A percentile compares a stretch with the other conserved stretches of the same genome.
These are phyloP conservation scores for Amanita polypyramis DNA, from an alignment of 768 basidiomycete species.

Conservation along the genomic window DNA sequence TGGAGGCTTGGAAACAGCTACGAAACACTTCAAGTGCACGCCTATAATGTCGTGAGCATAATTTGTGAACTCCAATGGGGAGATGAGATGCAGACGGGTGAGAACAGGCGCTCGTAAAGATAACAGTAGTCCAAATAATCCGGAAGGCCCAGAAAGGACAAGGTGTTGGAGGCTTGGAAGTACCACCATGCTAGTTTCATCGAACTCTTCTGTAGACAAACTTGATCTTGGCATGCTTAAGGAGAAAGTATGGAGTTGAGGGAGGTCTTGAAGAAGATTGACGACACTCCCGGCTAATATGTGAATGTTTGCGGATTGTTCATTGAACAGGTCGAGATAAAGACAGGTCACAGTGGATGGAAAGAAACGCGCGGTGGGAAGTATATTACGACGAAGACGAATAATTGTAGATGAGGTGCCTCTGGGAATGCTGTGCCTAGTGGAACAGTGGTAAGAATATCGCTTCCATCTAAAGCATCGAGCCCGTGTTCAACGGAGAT, in stretches of 20 bases:
- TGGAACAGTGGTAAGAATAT: neutral
- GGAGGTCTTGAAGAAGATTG: neutral
- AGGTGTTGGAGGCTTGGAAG: slow-evolving; percentile 19
- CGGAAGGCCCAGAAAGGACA: neutral
- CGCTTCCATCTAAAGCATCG: neutral
- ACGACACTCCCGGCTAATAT: neutral
- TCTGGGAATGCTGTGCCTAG: neutral
- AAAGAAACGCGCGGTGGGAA: neutral
- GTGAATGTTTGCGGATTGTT: neutral
- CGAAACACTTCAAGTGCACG: slow-evolving; percentile 15
- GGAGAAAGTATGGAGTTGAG: neutral
- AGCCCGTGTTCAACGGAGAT: neutral
- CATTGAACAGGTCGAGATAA: neutral
- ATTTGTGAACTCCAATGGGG: slow-evolving; percentile 21
- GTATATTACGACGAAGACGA: neutral
- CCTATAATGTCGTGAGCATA: slow-evolving; percentile 18
- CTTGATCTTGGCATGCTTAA: slow-evolving; percentile 21
- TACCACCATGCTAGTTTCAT: slow-evolving; percentile 15
- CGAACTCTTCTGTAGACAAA: slow-evolving; percentile 15
- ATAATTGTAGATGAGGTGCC: neutral
- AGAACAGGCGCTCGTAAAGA: slow-evolving; percentile 19
- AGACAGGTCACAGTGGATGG: neutral
- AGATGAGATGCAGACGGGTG: slow-evolving; percentile 28
- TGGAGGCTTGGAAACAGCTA: slow-evolving; percentile 18
- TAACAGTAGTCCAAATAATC: slow-evolving; percentile 19